Percentiles rank a stretch among this genome's conserved stretches.
phyloP scores from a whole-genome alignment of 176 grass and related monocot species.

The Triticum timopheevii region DNA sequence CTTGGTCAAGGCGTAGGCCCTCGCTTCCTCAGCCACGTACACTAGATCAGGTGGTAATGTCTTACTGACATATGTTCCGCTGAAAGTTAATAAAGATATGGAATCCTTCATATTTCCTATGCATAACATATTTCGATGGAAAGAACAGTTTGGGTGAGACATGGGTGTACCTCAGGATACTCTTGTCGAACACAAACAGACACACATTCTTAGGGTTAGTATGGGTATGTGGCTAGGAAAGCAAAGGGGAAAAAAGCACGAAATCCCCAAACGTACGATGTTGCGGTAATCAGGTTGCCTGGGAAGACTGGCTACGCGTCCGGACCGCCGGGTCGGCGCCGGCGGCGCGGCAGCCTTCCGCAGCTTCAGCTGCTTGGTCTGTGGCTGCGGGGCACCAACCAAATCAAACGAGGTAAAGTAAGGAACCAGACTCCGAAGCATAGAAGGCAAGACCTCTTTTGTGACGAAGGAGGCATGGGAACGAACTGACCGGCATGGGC shows the following conservation, averaged over 20 bases:
- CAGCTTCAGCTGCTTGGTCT: conserved; percentile 49
- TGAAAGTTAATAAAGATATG: too few relatives aligned
- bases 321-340: conserved; percentile 37
- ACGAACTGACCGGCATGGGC: conserved; percentile 41
- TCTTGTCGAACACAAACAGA: not conserved
- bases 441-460: not conserved
- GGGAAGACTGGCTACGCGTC: conserved; percentile 48
- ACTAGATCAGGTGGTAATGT: not conserved
- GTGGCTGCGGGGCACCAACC: not conserved
- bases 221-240: too few relatives aligned
- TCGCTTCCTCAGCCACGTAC: not conserved
- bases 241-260: too few relatives aligned
- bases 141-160: not conserved
- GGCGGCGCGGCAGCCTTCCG: not conserved
- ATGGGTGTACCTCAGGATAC: not conserved
- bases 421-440: not conserved
- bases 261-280: too few relatives aligned
- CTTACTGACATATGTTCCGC: too few relatives aligned
- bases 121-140: not conserved
- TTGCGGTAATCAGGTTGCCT: conserved; percentile 38
- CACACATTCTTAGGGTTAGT: too few relatives aligned
- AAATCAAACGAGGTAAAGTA: not conserved
- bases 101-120: too few relatives aligned
- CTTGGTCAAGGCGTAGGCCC: conserved; percentile 27
- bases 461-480: not conserved